phyloP scores from a whole-genome alignment of 148 eudicot species.

The Drosera capensis region DNA sequence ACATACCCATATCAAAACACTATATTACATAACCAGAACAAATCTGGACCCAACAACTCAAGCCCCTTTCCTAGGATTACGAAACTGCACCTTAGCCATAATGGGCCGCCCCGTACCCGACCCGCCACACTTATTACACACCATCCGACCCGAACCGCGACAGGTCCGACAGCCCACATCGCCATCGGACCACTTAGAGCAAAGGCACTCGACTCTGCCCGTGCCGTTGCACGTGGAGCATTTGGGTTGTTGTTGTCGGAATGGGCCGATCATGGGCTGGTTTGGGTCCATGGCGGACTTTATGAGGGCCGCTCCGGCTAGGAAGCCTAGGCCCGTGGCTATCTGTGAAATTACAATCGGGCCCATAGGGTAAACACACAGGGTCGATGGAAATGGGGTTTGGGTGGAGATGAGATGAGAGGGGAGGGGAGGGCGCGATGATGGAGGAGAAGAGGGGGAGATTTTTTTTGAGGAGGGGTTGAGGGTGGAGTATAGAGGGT shows the following conservation, averaged over 20 bases:
- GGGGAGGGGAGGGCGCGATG: too few species aligned
- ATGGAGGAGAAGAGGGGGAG: too few species aligned
- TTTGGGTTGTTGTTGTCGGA: too few species aligned
- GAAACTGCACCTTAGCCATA: constrained; percentile 39
- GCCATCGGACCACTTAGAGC: constrained; percentile 84
- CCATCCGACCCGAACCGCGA: constrained; percentile 61
- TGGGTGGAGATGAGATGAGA: too few species aligned
- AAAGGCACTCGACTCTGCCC: constrained; percentile 63
- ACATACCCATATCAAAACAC: too few species aligned
- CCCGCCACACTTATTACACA: constrained; percentile 78
- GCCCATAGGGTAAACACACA: too few species aligned
- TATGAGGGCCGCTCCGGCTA: constrained; percentile 66
- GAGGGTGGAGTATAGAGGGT: too few species aligned
- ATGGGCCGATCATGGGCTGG: constrained; percentile 46
- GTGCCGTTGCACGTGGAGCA: constrained; percentile 78
- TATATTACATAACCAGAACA: too few species aligned
- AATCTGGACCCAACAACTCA: too few species aligned
- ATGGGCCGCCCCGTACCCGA: constrained; percentile 74
- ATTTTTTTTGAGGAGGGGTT: too few species aligned
- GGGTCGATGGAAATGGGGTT: too few species aligned
- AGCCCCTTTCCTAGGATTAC: constrained; percentile 15
- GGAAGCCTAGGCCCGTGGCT: constrained; percentile 63
- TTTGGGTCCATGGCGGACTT: constrained; percentile 56
- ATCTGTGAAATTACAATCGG: constrained; percentile 64
- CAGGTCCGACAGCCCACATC: constrained; percentile 71